Conservation (phyloP, 345 rosid genomes). For the Salix suchowensis region DNA sequence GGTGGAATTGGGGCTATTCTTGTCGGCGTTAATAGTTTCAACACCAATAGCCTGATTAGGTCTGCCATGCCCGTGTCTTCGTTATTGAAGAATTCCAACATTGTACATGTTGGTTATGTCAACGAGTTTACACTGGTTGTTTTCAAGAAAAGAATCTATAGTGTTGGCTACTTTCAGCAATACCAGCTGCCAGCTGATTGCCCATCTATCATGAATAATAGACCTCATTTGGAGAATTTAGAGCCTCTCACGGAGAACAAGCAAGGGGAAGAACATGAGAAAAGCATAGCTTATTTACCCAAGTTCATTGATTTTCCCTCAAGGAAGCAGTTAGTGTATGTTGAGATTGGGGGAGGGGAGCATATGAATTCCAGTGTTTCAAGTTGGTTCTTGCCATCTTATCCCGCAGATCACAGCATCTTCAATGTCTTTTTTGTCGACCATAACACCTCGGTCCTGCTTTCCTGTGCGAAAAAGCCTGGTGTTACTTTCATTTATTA, state of each 20-base stretch:
- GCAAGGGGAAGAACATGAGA: constrained; percentile 36
- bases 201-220: constrained; percentile 41
- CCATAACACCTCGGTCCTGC: constrained; percentile 70
- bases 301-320: constrained; percentile 48
- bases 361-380: constrained; percentile 42
- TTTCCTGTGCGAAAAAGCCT: constrained; percentile 58
- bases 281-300: constrained; percentile 52
- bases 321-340: constrained; percentile 50
- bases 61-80: constrained; percentile 76
- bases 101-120: constrained; percentile 61
- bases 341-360: constrained; percentile 63
- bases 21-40: constrained; percentile 39
- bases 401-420: constrained; percentile 50
- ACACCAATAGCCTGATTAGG: constrained; percentile 53
- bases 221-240: constrained; percentile 38
- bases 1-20: constrained; percentile 87
- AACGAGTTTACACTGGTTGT: constrained; percentile 58
- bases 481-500: constrained; percentile 73
- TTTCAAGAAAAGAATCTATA: constrained; percentile 51
- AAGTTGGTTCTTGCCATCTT: constrained; percentile 62
- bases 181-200: constrained; percentile 54
- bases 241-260: constrained; percentile 62
- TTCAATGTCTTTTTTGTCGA: constrained; percentile 71
- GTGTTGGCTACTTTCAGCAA: constrained; percentile 38
- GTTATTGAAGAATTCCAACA: constrained; percentile 53